phyloP scores from a whole-genome alignment of 352 stramenopile species.

The Aphanomyces stellatus region DNA sequence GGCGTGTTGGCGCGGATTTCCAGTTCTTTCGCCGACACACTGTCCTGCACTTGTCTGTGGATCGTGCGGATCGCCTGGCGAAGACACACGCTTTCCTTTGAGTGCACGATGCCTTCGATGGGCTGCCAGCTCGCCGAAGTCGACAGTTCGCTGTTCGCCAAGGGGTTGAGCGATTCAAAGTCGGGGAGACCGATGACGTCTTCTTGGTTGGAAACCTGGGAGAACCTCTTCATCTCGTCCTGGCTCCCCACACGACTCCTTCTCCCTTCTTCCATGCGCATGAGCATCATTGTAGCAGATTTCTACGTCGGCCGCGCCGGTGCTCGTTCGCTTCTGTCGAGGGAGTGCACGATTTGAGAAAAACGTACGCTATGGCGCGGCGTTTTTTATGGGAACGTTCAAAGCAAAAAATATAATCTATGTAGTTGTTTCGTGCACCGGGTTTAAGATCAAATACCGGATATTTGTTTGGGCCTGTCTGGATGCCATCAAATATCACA shows the following conservation, averaged over 20 bases:
- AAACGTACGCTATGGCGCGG: no score
- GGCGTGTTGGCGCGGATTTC: slow-evolving; percentile 76
- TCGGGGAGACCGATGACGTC: not conserved
- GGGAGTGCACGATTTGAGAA: no score
- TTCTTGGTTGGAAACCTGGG: not conserved
- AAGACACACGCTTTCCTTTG: slow-evolving; percentile 73
- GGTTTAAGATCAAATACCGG: no score
- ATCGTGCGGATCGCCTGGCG: slow-evolving; percentile 51
- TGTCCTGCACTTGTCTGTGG: slow-evolving; percentile 60
- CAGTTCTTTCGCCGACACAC: slow-evolving; percentile 68
- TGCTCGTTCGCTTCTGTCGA: no score
- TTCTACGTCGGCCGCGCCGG: no score
- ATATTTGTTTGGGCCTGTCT: no score
- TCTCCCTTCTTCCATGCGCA: not conserved
- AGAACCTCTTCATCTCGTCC: not conserved
- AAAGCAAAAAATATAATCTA: no score
- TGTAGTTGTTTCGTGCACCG: no score
- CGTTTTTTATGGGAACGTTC: no score
- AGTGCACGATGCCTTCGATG: slow-evolving; percentile 56
- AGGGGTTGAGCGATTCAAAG: not conserved
- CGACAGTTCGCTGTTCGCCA: not conserved
- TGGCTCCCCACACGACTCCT: not conserved
- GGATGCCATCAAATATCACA: no score
- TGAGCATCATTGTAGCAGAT: no score
- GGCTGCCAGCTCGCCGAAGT: slow-evolving; percentile 40